Evolutionary conservation across 768 basidiomycete species (phyloP), one percentile per base, ranked within the genome.

Genomic region (Termitomyces sp.): DNA sequence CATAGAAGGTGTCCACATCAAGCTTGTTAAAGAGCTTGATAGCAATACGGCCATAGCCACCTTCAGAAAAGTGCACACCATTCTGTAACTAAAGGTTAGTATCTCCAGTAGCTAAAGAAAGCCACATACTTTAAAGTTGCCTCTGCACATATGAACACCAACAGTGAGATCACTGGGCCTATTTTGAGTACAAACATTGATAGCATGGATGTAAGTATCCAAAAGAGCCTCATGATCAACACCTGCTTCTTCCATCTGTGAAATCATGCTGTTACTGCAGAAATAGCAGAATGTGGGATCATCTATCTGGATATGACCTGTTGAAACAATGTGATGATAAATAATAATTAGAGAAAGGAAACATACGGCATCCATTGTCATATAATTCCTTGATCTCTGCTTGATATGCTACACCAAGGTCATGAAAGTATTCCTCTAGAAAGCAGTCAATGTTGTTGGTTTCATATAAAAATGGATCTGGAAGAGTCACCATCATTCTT

Each of bases 121-220:
- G 16, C 18, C 22, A 9, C 29, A n/a, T 74, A 88, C 69, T 68
- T 70, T 78, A 65, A 70, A 80, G 60, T 81, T 79, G 29, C 81
- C 79, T 59, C 84, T 75, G 65, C 85, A 87, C 70, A 86, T 78
- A 65, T 87, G 85, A 29, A 86, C 64, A 28, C 83, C 78, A 29
- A 83, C 69, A 42, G 70, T 79, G 61, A 87, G 70, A 68, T 86
- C 84, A 49, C 65, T 66, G 7, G 85, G 84, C 26, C 81, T 76
- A 47, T 73, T 79, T 58, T 76, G 69, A 2, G 84, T 76, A 61
- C 81, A 77, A 18, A 77, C 67, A 66, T 82, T 86, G 75, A 87
- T 85, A 22, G 84, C 81, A 51, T 80, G 76, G 66, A 88, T 83
- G 67, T 90, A 90, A 5, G 82, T 81, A 57, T 88, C 81, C 20